phyloP scores from a whole-genome alignment of 768 basidiomycete genomes.

The Strobilomyces echinocephalus region DNA sequence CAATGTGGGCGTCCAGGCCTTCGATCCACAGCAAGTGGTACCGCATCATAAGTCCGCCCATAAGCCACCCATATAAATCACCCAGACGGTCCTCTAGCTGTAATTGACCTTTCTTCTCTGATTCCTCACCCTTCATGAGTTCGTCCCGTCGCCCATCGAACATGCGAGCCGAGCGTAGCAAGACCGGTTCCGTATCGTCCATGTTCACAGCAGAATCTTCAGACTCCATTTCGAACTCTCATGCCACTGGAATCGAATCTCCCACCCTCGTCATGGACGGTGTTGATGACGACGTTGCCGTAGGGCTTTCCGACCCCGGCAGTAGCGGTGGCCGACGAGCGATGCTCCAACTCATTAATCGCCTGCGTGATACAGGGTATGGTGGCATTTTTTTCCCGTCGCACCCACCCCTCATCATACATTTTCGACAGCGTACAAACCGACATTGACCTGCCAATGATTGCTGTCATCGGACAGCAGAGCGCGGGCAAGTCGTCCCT shows the following conservation, averaged over 20 bases:
- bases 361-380: conserved; percentile 59
- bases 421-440: conserved; percentile 47
- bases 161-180: not conserved
- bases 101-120: not conserved
- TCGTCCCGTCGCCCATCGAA: not conserved
- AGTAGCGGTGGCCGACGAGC: conserved; percentile 40
- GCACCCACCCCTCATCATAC: not conserved
- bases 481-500: conserved; percentile 44
- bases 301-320: conserved; percentile 50
- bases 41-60: not conserved
- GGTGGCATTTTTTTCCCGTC: conserved; percentile 5
- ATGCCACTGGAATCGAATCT: not conserved
- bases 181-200: not conserved
- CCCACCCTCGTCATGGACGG: not conserved
- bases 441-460: conserved; percentile 69
- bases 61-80: conserved; percentile 11
- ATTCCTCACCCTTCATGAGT: not conserved
- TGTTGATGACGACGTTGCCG: conserved; percentile 17
- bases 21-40: conserved; percentile 1
- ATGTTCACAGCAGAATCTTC: not conserved
- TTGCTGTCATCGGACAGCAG: conserved; percentile 69
- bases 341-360: conserved; percentile 58
- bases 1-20: not conserved
- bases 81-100: not conserved
- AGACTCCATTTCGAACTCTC: not conserved